Conservation (phyloP, 2,329 filamentous ascomycete species). For the Microdochium bolleyi region DNA sequence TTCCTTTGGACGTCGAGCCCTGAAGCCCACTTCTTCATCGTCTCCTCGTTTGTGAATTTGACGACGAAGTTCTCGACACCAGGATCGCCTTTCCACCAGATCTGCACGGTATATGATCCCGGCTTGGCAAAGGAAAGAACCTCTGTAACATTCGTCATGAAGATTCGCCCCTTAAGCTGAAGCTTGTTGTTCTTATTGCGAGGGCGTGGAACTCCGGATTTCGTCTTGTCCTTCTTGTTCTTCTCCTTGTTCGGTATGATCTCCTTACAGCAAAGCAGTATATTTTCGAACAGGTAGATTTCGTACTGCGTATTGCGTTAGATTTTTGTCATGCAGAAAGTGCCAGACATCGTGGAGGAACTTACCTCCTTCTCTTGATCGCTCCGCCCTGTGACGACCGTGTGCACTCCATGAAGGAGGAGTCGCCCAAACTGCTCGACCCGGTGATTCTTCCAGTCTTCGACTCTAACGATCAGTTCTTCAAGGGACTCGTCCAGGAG, state of each 20-base stretch:
- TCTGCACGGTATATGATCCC: constrained; percentile 94
- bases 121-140: constrained; percentile 82
- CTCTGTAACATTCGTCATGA: constrained; percentile 98
- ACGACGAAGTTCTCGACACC: constrained; percentile 96
- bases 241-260: constrained; percentile 76
- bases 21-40: constrained; percentile 84
- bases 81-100: constrained; percentile 97
- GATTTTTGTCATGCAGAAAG: constrained; percentile 1
- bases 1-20: constrained; percentile 73
- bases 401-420: constrained; percentile 82
- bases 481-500: constrained; percentile 75
- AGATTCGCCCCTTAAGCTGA: constrained; percentile 93
- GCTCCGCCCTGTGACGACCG: constrained; percentile 80
- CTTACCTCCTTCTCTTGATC: constrained; percentile 83
- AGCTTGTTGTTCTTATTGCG: constrained; percentile 68
- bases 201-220: constrained; percentile 46
- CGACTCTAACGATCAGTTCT: constrained; percentile 74
- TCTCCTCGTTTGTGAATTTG: constrained; percentile 84
- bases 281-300: constrained; percentile 94
- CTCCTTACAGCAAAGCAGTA: constrained; percentile 95
- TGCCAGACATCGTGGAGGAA: constrained; percentile 20
- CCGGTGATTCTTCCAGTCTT: constrained; percentile 94
- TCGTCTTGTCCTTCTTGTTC: constrained; percentile 64
- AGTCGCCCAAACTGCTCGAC: constrained; percentile 88
- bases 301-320: constrained; percentile 60